These are phyloP conservation scores for Metschnikowia arizonensis DNA, from an alignment of 805 yeast genomes.

Conservation along the genomic window DNA sequence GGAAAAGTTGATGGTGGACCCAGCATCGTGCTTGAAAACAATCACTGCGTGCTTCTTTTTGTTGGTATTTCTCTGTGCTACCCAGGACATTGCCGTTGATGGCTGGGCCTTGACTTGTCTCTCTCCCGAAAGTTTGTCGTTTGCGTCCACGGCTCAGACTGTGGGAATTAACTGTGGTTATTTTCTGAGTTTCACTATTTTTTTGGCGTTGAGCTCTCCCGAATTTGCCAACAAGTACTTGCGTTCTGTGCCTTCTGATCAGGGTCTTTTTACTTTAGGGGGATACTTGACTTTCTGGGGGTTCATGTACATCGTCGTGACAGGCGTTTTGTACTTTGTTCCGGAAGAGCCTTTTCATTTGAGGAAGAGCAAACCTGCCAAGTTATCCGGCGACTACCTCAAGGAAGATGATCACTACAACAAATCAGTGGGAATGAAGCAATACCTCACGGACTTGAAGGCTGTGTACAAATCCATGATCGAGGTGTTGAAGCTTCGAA, in stretches of 20 bases:
- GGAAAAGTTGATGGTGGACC: conserved; percentile 47
- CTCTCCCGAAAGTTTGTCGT: conserved; percentile 71
- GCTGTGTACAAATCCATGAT: conserved; percentile 64
- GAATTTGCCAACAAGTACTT: conserved; percentile 88
- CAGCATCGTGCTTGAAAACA: conserved; percentile 45
- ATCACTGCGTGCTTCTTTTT: conserved; percentile 72
- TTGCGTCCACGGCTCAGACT: conserved; percentile 96
- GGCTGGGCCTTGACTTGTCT: conserved; percentile 96
- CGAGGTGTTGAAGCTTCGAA: conserved; percentile 61
- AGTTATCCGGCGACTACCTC: conserved; percentile 26
- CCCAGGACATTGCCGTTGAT: conserved; percentile 98
- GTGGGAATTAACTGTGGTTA: conserved; percentile 93
- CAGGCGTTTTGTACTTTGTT: conserved; percentile 55
- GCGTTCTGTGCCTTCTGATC: conserved; percentile 53
- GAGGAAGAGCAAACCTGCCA: conserved; percentile 27
- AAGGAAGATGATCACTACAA: conserved; percentile 28
- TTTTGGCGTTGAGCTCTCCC: conserved; percentile 83
- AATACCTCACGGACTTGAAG: conserved; percentile 27
- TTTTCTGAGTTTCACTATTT: conserved; percentile 85
- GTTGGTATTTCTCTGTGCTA: conserved; percentile 85
- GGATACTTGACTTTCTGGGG: conserved; percentile 81
- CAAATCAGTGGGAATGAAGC: conserved; percentile 6
- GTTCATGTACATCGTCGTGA: conserved; percentile 59
- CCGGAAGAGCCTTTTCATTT: conserved; percentile 68
- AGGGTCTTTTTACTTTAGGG: conserved; percentile 68